Percentiles rank a stretch among this genome's conserved stretches.
Evolutionary conservation across 2,329 filamentous ascomycete species (phyloP).

Genomic region (Thelonectria blattea): DNA sequence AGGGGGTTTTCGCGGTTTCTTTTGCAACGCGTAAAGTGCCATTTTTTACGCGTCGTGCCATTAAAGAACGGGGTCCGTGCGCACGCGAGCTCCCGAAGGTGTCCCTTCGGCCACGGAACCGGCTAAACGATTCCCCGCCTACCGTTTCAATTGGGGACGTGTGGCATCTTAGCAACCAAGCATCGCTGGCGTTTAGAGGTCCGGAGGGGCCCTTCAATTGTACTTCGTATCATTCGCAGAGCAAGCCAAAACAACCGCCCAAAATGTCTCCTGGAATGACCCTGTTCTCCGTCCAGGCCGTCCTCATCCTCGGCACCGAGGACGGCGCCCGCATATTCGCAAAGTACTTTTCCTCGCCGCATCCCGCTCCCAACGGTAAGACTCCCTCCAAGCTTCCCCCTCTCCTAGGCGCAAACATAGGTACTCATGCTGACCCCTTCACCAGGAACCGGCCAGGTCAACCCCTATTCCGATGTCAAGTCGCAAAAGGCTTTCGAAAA

Average conservation of each 20-base stretch:
- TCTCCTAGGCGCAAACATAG: conserved; percentile 33
- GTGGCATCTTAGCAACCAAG: conserved; percentile 30
- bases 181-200: conserved; percentile 40
- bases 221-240: conserved; percentile 25
- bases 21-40: conserved; percentile 51
- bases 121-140: conserved; percentile 43
- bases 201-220: conserved; percentile 39
- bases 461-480: conserved; percentile 87
- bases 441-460: conserved; percentile 59
- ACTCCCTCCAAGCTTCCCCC: conserved; percentile 27
- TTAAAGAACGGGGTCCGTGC: conserved; percentile 33
- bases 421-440: conserved; percentile 33
- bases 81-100: conserved; percentile 25
- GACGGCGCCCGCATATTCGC: conserved; percentile 91
- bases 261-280: conserved; percentile 77
- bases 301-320: conserved; percentile 81
- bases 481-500: conserved; percentile 97
- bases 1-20: conserved; percentile 33
- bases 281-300: conserved; percentile 77
- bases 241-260: conserved; percentile 26
- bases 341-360: conserved; percentile 84
- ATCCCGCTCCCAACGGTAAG: conserved; percentile 49
- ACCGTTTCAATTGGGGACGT: conserved; percentile 27
- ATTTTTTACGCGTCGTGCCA: conserved; percentile 24
- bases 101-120: conserved; percentile 25